Evolutionary conservation across 2,329 filamentous ascomycete species (phyloP), one percentile per base, ranked within the genome.

Genomic region (Teratosphaeria viscida): DNA sequence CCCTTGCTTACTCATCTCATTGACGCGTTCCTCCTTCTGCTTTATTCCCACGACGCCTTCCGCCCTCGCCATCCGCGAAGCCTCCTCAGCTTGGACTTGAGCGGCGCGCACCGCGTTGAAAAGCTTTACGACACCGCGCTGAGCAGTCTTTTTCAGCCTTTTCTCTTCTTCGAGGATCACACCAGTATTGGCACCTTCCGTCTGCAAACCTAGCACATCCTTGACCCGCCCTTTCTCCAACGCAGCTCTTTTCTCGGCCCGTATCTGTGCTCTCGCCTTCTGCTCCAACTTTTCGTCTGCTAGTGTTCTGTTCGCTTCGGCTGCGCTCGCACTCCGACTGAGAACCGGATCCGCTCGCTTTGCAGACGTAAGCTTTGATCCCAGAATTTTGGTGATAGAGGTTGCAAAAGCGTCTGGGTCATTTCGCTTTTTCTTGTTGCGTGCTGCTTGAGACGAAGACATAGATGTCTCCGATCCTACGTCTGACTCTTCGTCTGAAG

Each of bases 1-100:
- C 0, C 92, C 92, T 77, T 96, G 89, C 78, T 95, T 95, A 73
- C 88, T 95, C 86, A 99, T 94, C 79, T 97, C 92, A 65, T 90
- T 94, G 57, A 95, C 82, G 77, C 88, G 91, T 76, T 95, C 90
- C 75, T 95, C 88, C 65, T 90, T 84, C 74, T 88, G 85, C 62
- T 82, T 83, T 69, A 90, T 85, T 1, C 92, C 92, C 35, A 96
- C 82, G 0, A 95, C 79, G 3, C 90, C 89, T 62, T 86, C 83
- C 66, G 84, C 85, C 74, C 83, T 83, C 55, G 85, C 82, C 65
- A 84, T 83, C 73, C 80, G 84, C 71, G 88, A 86, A 5, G 90
- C 88, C 74, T 92, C 86, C 61, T 87, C 83, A 2, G 88, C 92
- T 74, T 92, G 89, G 60, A 96, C 88, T 76, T 99, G 94, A 14